Percentiles rank a stretch among this genome's conserved stretches.
Conservation (phyloP, 768 basidiomycete species). For the Lentinula edodes region DNA sequence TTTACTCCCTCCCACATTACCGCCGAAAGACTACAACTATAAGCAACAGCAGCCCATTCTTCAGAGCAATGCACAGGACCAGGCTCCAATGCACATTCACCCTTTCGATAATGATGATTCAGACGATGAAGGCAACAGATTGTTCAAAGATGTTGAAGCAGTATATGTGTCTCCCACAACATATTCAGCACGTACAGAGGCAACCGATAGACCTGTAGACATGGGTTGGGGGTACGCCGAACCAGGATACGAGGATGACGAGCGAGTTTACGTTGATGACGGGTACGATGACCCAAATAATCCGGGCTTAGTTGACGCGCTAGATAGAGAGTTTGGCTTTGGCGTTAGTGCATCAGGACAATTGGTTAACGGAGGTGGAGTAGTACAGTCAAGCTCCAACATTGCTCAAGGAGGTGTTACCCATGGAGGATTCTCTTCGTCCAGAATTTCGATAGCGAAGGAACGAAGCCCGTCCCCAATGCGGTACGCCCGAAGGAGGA, state of each 20-base stretch:
- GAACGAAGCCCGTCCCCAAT: conserved; percentile 3
- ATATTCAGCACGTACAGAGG: neutral
- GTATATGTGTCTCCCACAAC: neutral
- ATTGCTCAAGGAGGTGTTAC: neutral
- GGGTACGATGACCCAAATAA: conserved; percentile 2
- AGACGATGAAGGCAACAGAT: conserved; percentile 1
- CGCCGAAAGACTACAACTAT: neutral
- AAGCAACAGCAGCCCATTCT: neutral
- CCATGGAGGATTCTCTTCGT: neutral
- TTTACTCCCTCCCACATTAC: neutral
- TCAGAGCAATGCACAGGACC: neutral
- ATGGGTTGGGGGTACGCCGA: conserved; percentile 4
- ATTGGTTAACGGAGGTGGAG: neutral
- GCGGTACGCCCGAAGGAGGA: conserved; percentile 1
- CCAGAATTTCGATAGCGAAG: neutral
- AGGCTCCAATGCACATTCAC: neutral
- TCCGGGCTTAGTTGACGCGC: neutral
- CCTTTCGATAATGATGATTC: conserved; percentile 4
- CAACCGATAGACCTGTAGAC: neutral
- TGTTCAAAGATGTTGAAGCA: neutral
- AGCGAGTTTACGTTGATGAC: conserved; percentile 7
- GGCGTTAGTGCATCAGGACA: neutral
- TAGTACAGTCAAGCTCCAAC: neutral
- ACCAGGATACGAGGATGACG: conserved; percentile 6
- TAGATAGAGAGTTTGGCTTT: neutral